These are phyloP conservation scores for Kluyveromyces lactis DNA, from an alignment of 805 yeast species.

Conservation along the genomic window DNA sequence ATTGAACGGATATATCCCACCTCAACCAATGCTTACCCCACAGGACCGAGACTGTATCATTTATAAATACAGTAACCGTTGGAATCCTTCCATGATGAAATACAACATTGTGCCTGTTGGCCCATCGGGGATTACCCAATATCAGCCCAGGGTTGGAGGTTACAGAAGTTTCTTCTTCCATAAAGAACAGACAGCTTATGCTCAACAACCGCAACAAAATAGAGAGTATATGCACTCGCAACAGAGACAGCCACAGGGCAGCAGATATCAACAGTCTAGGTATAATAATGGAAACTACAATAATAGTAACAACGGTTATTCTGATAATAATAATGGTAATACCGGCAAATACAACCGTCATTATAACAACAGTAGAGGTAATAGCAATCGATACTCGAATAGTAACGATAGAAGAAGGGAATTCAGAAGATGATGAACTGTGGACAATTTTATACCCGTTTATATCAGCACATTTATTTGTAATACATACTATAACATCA, in stretches of 20 bases:
- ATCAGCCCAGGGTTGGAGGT: conserved; percentile 44
- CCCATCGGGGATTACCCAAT: conserved; percentile 39
- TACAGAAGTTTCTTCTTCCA: conserved; percentile 35
- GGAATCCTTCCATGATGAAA: conserved; percentile 29
- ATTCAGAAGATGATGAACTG: not conserved
- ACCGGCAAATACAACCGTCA: not conserved
- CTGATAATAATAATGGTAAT: not conserved
- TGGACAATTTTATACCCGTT: too few species aligned
- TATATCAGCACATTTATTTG: too few species aligned
- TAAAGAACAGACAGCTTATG: conserved; percentile 2
- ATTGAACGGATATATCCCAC: conserved; percentile 67
- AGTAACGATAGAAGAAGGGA: conserved; percentile 7
- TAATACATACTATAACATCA: too few species aligned
- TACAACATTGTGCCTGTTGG: conserved; percentile 38
- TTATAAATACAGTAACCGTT: conserved; percentile 35
- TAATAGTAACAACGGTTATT: conserved; percentile 6
- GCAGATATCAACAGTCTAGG: conserved; percentile 6
- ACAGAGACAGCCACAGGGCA: conserved; percentile 18
- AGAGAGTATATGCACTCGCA: conserved; percentile 16
- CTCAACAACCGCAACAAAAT: not conserved
- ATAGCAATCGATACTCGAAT: conserved; percentile 12
- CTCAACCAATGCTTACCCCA: conserved; percentile 48
- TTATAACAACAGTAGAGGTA: too few species aligned
- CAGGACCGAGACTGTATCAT: conserved; percentile 60
- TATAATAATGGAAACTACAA: conserved; percentile 6